Evolutionary conservation across 1,284 basidiomycete species (phyloP).

Genomic region (Fomitopsis pinicola): DNA sequence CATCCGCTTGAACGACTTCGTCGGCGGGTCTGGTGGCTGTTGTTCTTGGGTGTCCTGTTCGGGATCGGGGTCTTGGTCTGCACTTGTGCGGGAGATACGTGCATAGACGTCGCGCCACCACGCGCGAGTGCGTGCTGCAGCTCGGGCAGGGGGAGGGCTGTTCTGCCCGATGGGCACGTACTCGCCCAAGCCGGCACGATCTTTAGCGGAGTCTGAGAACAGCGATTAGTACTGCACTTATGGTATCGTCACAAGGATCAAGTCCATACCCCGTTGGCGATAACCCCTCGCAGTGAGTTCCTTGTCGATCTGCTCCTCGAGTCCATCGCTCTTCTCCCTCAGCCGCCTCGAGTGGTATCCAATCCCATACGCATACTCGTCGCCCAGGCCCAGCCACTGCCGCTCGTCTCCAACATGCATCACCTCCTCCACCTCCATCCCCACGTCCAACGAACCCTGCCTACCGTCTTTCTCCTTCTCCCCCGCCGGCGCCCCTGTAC

Average conservation of each 20-base stretch:
- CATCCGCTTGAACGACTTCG: not conserved
- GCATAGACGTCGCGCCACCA: constrained; percentile 59
- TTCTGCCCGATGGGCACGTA: not conserved
- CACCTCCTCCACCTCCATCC: constrained; percentile 30
- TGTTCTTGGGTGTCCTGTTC: constrained; percentile 5
- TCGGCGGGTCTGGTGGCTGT: not conserved
- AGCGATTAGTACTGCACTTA: not conserved
- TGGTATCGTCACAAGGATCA: not conserved
- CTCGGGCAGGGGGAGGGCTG: not conserved
- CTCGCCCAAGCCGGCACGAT: not conserved
- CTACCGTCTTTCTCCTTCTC: not conserved
- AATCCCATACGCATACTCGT: constrained; percentile 38
- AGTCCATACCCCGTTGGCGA: constrained; percentile 24
- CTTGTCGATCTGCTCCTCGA: constrained; percentile 47
- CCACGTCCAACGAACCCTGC: constrained; percentile 15
- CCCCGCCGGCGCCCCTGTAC: not conserved
- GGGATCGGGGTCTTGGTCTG: constrained; percentile 27
- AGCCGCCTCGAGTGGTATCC: constrained; percentile 27
- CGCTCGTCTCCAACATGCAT: constrained; percentile 39
- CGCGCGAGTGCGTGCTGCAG: constrained; percentile 32
- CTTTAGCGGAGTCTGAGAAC: not conserved
- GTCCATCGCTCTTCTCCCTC: constrained; percentile 47
- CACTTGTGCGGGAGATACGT: constrained; percentile 37
- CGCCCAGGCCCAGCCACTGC: constrained; percentile 50
- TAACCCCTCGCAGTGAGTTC: constrained; percentile 49